Evolutionary conservation across 768 basidiomycete genomes (phyloP).

Genomic region (Holtermannia corniformis): DNA sequence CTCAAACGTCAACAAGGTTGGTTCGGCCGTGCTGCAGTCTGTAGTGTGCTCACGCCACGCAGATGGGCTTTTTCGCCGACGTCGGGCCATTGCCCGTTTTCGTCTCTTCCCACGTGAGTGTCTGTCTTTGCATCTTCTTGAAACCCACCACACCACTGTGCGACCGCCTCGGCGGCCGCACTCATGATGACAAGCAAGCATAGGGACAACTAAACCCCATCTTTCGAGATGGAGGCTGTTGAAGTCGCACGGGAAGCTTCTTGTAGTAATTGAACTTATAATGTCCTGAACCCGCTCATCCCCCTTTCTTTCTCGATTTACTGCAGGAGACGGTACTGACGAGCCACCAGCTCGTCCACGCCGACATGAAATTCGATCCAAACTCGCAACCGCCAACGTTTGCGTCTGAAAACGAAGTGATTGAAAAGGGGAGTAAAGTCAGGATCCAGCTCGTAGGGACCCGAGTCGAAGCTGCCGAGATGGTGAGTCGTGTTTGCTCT

Average conservation of each 20-base stretch:
- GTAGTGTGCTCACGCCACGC: constrained; percentile 36
- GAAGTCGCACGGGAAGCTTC: constrained; percentile 39
- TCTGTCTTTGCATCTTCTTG: background rate
- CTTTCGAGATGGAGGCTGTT: constrained; percentile 54
- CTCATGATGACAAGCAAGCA: constrained; percentile 45
- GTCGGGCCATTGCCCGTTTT: constrained; percentile 91
- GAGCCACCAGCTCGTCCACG: constrained; percentile 70
- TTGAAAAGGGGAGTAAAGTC: constrained; percentile 84
- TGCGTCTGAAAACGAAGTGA: constrained; percentile 64
- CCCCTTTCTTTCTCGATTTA: background rate
- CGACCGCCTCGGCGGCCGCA: constrained; percentile 80
- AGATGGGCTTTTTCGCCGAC: constrained; percentile 99
- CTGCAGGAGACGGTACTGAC: constrained; percentile 2
- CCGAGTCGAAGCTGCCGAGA: constrained; percentile 93
- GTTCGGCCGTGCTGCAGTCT: constrained; percentile 18
- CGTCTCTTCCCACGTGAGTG: constrained; percentile 81
- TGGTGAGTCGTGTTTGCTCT: too few species aligned
- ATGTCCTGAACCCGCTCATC: constrained; percentile 22
- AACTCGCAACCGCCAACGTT: constrained; percentile 96
- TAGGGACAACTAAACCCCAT: constrained; percentile 49
- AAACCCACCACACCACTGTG: background rate
- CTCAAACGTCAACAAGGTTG: constrained; percentile 86
- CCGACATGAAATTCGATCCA: constrained; percentile 89
- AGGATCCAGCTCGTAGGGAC: constrained; percentile 97
- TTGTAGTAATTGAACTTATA: constrained; percentile 42